phyloP scores from a whole-genome alignment of 78 protist genomes.

The Ministeria vibrans region DNA sequence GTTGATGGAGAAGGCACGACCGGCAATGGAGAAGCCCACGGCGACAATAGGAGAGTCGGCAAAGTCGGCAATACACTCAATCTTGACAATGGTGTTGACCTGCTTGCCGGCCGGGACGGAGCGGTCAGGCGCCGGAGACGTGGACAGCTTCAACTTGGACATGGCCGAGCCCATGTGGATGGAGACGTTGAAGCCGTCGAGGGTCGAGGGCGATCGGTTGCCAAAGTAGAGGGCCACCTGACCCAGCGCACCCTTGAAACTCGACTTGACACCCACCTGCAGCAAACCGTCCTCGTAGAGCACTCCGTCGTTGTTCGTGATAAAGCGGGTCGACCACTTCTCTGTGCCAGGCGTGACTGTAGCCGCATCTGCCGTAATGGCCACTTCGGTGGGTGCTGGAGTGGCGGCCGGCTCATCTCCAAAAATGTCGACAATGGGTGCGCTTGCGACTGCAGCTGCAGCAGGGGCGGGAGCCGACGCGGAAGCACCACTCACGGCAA shows the following conservation, averaged over 20 bases:
- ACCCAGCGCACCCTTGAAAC: conserved; percentile 18
- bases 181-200: conserved; percentile 17
- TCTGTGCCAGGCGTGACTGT: not conserved
- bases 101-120: conserved; percentile 10
- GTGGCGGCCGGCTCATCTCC: not conserved
- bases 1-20: conserved; percentile 29
- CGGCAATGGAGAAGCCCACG: conserved; percentile 31
- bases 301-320: conserved; percentile 38
- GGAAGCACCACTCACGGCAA: not conserved
- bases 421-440: not conserved
- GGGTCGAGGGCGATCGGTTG: conserved; percentile 38
- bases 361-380: not conserved
- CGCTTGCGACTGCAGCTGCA: not conserved
- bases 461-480: not conserved
- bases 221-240: conserved; percentile 48
- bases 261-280: conserved; percentile 61
- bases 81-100: not conserved
- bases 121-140: not conserved
- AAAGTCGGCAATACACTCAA: conserved; percentile 19
- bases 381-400: not conserved
- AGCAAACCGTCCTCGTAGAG: conserved; percentile 54
- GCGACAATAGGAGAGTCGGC: conserved; percentile 31
- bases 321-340: not conserved
- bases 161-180: not conserved
- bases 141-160: not conserved